Conservation (phyloP, 768 basidiomycete species). For the Phaffia tasmanica region DNA sequence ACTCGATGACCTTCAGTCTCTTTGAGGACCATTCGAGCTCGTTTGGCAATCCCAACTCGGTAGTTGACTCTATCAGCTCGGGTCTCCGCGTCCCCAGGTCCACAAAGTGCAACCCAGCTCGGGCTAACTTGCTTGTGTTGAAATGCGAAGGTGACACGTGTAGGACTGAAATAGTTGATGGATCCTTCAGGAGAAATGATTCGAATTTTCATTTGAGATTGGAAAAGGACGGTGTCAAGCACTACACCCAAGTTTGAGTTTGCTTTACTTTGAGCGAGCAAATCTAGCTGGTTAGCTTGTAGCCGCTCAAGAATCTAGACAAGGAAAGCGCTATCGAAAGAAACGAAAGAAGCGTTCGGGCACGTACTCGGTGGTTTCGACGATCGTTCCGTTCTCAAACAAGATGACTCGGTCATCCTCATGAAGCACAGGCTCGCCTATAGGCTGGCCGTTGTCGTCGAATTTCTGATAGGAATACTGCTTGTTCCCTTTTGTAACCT, state of each 20-base stretch:
- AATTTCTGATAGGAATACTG: not conserved
- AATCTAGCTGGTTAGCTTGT: not conserved
- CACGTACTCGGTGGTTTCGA: slow-evolving; percentile 12
- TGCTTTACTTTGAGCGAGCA: too few relatives aligned
- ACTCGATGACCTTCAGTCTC: slow-evolving; percentile 30
- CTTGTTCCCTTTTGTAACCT: not conserved
- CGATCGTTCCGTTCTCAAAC: slow-evolving; percentile 11
- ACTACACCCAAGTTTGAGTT: slow-evolving; percentile 14
- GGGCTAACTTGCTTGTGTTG: not conserved
- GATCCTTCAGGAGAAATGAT: slow-evolving; percentile 10
- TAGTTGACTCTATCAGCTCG: slow-evolving; percentile 27
- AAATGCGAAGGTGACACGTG: not conserved
- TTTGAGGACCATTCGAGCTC: slow-evolving; percentile 34
- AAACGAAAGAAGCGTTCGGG: not conserved
- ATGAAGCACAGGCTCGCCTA: not conserved
- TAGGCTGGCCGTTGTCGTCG: not conserved
- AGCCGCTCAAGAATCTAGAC: not conserved
- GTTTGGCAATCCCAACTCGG: not conserved
- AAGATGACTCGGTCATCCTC: slow-evolving; percentile 2
- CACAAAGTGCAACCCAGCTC: not conserved
- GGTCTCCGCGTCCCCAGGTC: slow-evolving; percentile 30
- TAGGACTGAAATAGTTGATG: slow-evolving; percentile 4
- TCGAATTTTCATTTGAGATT: slow-evolving; percentile 11
- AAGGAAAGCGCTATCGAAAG: too few relatives aligned
- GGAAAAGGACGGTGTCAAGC: slow-evolving; percentile 21